Conservation (phyloP, 352 stramenopile genomes). For the Phytophthora foliorum region DNA sequence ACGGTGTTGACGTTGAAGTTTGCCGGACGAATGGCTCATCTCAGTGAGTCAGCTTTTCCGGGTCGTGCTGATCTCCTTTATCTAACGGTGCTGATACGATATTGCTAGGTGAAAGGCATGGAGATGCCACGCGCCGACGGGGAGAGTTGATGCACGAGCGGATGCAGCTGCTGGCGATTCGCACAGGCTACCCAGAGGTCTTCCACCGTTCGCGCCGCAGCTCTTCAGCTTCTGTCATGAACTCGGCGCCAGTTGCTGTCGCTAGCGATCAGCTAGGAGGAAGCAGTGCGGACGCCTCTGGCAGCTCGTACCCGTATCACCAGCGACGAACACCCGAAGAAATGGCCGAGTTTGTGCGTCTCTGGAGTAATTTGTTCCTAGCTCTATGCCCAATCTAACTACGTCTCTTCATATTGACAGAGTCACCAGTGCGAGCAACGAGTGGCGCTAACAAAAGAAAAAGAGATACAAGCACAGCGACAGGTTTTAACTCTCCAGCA, state of each 20-base stretch:
- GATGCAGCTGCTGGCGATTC: slow-evolving; percentile 51
- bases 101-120: slow-evolving; percentile 60
- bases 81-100: background rate
- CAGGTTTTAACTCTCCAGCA: slow-evolving; percentile 41
- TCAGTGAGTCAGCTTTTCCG: slow-evolving; percentile 36
- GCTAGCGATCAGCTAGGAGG: slow-evolving; percentile 7
- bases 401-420: slow-evolving; percentile 29
- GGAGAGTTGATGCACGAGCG: slow-evolving; percentile 60
- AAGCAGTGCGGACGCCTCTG: background rate
- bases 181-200: slow-evolving; percentile 54
- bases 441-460: slow-evolving; percentile 51
- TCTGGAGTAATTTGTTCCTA: background rate
- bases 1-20: slow-evolving; percentile 31
- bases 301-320: slow-evolving; percentile 18
- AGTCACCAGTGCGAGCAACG: slow-evolving; percentile 62
- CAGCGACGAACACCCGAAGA: slow-evolving; percentile 28
- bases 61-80: background rate
- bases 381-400: background rate
- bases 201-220: slow-evolving; percentile 35
- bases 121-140: slow-evolving; percentile 56
- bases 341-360: slow-evolving; percentile 47
- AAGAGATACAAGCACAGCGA: slow-evolving; percentile 37
- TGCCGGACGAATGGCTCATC: slow-evolving; percentile 53
- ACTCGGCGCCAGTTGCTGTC: background rate
- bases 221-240: slow-evolving; percentile 1